Evolutionary conservation across 1,139 yeast genomes (phyloP).

Genomic region (Groenewaldozyma sp.): DNA sequence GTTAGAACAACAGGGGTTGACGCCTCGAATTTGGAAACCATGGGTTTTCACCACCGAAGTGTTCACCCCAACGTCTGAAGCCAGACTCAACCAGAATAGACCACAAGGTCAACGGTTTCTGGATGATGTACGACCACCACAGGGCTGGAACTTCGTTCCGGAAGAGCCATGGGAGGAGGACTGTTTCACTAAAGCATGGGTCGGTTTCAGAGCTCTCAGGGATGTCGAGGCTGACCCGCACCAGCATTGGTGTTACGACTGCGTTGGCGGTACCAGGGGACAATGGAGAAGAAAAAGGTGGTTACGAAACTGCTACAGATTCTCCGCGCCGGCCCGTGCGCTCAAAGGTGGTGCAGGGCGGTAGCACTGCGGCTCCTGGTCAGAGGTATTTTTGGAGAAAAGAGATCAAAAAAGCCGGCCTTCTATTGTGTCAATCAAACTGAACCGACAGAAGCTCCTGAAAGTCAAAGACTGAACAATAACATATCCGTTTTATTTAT

Average conservation of each 20-base stretch:
- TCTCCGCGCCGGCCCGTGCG: constrained; percentile 10
- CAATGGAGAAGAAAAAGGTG: constrained; percentile 36
- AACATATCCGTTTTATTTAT: too few species aligned
- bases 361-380: too few species aligned
- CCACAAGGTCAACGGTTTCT: constrained; percentile 60
- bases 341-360: too few species aligned
- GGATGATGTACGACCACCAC: constrained; percentile 55
- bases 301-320: constrained; percentile 25
- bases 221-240: constrained; percentile 28
- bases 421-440: too few species aligned
- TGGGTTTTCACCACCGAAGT: constrained; percentile 40
- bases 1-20: constrained; percentile 55
- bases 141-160: constrained; percentile 61
- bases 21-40: constrained; percentile 54
- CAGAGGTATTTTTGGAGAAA: too few species aligned
- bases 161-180: constrained; percentile 64
- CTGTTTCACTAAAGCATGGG: constrained; percentile 43
- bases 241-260: constrained; percentile 41
- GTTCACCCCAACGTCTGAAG: constrained; percentile 44
- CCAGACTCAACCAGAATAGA: constrained; percentile 46
- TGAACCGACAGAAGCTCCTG: too few species aligned
- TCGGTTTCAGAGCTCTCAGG: constrained; percentile 37
- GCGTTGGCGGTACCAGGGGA: constrained; percentile 22
- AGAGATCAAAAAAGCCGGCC: too few species aligned
- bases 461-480: too few species aligned